Conservation (phyloP, 495 filamentous ascomycete genomes). For the Coniosporium apollinis region DNA sequence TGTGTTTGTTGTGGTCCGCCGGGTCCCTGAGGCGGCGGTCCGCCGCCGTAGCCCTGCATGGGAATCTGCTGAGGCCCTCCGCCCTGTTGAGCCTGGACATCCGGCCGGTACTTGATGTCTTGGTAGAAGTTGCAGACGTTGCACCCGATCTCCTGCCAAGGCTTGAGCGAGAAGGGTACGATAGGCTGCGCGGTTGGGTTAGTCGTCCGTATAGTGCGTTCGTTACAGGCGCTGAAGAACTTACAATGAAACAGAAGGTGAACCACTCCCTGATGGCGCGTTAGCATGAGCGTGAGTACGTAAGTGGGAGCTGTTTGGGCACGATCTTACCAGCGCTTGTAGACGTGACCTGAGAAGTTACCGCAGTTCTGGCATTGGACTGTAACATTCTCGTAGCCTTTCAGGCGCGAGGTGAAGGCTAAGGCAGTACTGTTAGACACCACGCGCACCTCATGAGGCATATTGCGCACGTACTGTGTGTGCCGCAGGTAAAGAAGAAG, state of each 20-base stretch:
- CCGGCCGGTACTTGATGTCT: constrained; percentile 25
- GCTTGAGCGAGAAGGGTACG: constrained; percentile 25
- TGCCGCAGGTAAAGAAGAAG: constrained; percentile 27
- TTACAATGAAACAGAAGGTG: constrained; percentile 27
- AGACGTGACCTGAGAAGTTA: constrained; percentile 19
- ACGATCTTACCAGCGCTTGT: constrained; percentile 19
- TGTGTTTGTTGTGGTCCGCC: too few species aligned
- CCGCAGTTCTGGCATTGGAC: constrained; percentile 30
- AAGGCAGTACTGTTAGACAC: neutral
- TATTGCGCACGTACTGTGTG: constrained; percentile 20
- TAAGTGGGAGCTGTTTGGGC: neutral
- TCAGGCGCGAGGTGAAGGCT: constrained; percentile 22
- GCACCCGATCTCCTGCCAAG: constrained; percentile 24
- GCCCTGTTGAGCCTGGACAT: constrained; percentile 18
- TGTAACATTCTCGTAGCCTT: constrained; percentile 24
- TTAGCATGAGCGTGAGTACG: constrained; percentile 1
- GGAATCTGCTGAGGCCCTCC: constrained; percentile 9
- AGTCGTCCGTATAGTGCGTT: neutral
- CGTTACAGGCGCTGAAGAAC: neutral
- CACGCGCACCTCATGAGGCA: too few species aligned
- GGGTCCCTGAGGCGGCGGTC: neutral
- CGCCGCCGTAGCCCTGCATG: constrained; percentile 14
- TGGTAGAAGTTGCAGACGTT: constrained; percentile 27
- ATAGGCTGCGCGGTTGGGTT: constrained; percentile 9
- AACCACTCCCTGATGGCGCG: constrained; percentile 26